Conservation (phyloP, 2,329 filamentous ascomycete species). For the Phyllosticta paracitricarpa region DNA sequence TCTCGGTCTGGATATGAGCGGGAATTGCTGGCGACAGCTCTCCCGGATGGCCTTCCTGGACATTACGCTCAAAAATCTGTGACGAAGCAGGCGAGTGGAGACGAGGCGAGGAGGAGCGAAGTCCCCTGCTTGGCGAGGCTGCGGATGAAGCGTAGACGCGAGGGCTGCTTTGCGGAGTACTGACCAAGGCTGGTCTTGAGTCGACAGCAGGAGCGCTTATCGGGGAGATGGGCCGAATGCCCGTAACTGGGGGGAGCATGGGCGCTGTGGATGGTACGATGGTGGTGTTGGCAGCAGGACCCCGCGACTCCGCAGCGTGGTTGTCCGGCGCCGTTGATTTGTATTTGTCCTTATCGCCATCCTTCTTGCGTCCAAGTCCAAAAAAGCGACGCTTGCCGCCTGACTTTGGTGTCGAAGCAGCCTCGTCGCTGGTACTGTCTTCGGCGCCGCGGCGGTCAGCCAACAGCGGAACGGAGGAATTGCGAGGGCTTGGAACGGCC, state of each 20-base stretch:
- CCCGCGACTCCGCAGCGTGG: not conserved
- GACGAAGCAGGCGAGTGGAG: conserved; percentile 66
- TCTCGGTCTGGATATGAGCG: conserved; percentile 85
- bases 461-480: conserved; percentile 15
- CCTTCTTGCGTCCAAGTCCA: conserved; percentile 27
- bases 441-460: conserved; percentile 13
- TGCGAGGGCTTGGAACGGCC: conserved; percentile 13
- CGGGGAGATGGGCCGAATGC: conserved; percentile 14
- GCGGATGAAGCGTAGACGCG: conserved; percentile 23
- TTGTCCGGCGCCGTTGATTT: not conserved
- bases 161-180: conserved; percentile 26
- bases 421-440: conserved; percentile 14
- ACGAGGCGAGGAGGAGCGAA: conserved; percentile 61
- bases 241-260: not conserved
- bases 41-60: conserved; percentile 64
- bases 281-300: not conserved
- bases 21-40: conserved; percentile 80
- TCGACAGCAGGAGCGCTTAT: conserved; percentile 17
- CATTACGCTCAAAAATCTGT: conserved; percentile 85
- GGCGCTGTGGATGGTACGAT: not conserved
- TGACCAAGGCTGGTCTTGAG: conserved; percentile 17
- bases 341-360: conserved; percentile 13
- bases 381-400: conserved; percentile 27
- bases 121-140: conserved; percentile 54
- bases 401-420: not conserved